Evolutionary conservation across 805 yeast species (phyloP).

Genomic region (Saccharomycopsis fermentans): DNA sequence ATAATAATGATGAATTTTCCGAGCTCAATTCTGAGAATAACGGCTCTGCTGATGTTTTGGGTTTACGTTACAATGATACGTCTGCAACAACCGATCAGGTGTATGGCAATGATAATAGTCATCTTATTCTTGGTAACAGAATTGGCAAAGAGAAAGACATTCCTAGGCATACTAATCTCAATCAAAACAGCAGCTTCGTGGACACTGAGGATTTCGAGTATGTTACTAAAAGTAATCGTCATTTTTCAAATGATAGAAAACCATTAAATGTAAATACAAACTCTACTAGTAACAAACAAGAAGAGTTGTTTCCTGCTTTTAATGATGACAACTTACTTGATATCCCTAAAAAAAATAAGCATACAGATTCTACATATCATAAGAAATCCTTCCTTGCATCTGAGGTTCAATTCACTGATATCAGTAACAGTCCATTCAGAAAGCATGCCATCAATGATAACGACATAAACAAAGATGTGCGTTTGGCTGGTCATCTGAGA

Average conservation of each 20-base stretch:
- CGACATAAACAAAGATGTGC: background rate
- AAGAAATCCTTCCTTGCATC: background rate
- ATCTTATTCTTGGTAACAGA: background rate
- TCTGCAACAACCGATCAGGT: background rate
- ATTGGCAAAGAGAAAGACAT: background rate
- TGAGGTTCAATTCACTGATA: constrained; percentile 11
- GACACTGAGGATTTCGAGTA: constrained; percentile 16
- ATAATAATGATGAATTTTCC: background rate
- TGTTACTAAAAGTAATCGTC: constrained; percentile 3
- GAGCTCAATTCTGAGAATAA: background rate
- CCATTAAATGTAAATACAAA: background rate
- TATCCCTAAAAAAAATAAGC: background rate
- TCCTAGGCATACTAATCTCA: background rate
- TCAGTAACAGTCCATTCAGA: constrained; percentile 10
- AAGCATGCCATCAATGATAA: background rate
- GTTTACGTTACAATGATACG: background rate
- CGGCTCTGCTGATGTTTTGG: background rate
- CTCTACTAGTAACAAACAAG: background rate
- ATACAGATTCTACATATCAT: background rate
- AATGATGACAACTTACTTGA: background rate
- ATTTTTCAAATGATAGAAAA: background rate
- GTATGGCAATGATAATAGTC: background rate
- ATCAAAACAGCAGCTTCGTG: background rate
- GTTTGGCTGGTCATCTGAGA: background rate
- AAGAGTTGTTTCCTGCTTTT: background rate